These are phyloP conservation scores for Penicillium capsulatum DNA, from an alignment of 2,329 filamentous ascomycete genomes.

Conservation along the genomic window DNA sequence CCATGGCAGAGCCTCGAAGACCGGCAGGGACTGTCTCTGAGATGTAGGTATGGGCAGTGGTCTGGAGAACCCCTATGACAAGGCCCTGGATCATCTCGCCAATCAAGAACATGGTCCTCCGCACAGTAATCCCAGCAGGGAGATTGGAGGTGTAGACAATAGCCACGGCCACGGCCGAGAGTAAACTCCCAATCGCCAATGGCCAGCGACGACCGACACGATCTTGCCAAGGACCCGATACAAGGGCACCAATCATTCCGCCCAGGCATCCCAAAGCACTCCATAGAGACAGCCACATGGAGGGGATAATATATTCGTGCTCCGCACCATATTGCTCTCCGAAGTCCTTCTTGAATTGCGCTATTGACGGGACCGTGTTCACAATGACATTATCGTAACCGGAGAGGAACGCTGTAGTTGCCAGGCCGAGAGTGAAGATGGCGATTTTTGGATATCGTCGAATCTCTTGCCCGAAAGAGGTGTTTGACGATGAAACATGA, in stretches of 20 bases:
- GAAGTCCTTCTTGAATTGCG: conserved; percentile 31
- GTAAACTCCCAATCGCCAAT: conserved; percentile 34
- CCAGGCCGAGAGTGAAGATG: conserved; percentile 11
- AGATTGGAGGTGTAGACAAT: conserved; percentile 34
- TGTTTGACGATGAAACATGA: neutral
- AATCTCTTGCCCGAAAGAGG: conserved; percentile 5
- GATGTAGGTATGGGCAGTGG: conserved; percentile 47
- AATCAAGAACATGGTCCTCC: conserved; percentile 42
- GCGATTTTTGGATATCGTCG: conserved; percentile 15
- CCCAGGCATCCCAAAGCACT: conserved; percentile 40
- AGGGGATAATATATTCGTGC: conserved; percentile 38
- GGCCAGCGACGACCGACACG: conserved; percentile 37
- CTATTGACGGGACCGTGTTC: conserved; percentile 22
- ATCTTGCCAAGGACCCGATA: conserved; percentile 42
- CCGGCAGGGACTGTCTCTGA: conserved; percentile 49
- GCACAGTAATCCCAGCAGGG: conserved; percentile 24
- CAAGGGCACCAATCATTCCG: conserved; percentile 36
- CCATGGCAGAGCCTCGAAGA: conserved; percentile 47
- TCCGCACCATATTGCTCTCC: conserved; percentile 26
- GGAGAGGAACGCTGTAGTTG: conserved; percentile 16
- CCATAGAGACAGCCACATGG: conserved; percentile 47
- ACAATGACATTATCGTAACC: conserved; percentile 26
- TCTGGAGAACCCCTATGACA: conserved; percentile 45
- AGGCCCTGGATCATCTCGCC: conserved; percentile 48
- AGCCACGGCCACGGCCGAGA: conserved; percentile 39